Evolutionary conservation across 2,329 filamentous ascomycete species (phyloP).

Genomic region (Fusarium nisikadoi): DNA sequence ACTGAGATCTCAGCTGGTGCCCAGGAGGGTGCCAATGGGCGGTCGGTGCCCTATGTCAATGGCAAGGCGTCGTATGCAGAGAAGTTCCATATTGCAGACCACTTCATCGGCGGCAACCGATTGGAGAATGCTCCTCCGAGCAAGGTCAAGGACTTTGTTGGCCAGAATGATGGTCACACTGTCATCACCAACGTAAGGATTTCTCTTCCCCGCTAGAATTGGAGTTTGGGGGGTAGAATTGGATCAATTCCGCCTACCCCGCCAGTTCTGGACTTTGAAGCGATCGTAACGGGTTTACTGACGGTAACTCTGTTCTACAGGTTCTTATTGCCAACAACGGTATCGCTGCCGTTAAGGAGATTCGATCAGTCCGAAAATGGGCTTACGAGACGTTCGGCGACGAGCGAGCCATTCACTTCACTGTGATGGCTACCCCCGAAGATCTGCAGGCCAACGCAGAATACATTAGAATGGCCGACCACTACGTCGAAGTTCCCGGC

Average conservation of each 20-base stretch:
- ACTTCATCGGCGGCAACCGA: constrained; percentile 97
- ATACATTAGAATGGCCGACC: constrained; percentile 99
- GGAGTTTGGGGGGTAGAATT: not conserved
- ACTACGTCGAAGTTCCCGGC: constrained; percentile 98
- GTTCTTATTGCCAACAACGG: constrained; percentile 99
- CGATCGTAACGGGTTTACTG: constrained; percentile 11
- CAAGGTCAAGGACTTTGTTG: constrained; percentile 96
- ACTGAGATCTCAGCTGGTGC: constrained; percentile 57
- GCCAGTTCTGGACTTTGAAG: not conserved
- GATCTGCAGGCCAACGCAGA: constrained; percentile 97
- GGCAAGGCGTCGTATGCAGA: constrained; percentile 77
- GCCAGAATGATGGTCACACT: constrained; percentile 89
- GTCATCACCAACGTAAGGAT: constrained; percentile 93
- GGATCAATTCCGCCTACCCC: constrained; percentile 7
- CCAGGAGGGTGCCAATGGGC: constrained; percentile 56
- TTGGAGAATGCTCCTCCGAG: constrained; percentile 83
- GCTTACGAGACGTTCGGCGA: constrained; percentile 99
- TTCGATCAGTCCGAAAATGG: constrained; percentile 99
- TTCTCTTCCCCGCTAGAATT: not conserved
- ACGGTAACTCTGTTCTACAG: constrained; percentile 57
- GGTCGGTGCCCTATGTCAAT: constrained; percentile 64
- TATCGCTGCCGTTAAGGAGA: constrained; percentile 99
- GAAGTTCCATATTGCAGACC: constrained; percentile 84
- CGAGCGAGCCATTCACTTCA: constrained; percentile 98
- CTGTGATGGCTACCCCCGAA: constrained; percentile 98